Evolutionary conservation across 306 rosid genomes (phyloP).

Genomic region (Vigna unguiculata): DNA sequence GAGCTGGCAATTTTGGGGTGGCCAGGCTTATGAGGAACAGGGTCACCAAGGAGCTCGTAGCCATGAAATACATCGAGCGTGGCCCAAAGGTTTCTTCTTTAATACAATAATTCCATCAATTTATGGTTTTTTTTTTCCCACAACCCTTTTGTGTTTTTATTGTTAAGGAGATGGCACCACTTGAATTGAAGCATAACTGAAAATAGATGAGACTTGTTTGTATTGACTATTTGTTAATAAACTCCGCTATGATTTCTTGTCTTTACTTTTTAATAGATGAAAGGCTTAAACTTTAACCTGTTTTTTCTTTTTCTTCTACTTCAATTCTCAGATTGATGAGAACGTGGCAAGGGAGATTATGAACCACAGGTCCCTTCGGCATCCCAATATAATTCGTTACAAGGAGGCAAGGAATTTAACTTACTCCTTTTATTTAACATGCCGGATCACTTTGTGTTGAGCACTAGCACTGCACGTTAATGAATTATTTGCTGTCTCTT

Average conservation of each 20-base stretch:
- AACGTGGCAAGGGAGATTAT: constrained; percentile 77
- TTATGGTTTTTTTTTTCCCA: constrained; percentile 30
- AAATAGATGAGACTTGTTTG: neutral
- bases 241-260: neutral
- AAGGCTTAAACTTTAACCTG: constrained; percentile 2
- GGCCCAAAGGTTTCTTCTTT: constrained; percentile 56
- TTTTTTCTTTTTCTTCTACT: neutral
- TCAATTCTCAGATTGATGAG: constrained; percentile 64
- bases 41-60: constrained; percentile 74
- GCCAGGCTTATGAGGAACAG: constrained; percentile 71
- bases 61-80: constrained; percentile 80
- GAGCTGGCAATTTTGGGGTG: constrained; percentile 73
- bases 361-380: constrained; percentile 72
- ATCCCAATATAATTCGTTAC: constrained; percentile 75
- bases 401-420: constrained; percentile 58
- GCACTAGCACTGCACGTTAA: neutral
- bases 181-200: neutral
- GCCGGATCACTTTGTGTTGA: constrained; percentile 17
- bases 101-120: neutral
- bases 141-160: neutral
- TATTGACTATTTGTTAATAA: neutral
- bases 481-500: constrained; percentile 18
- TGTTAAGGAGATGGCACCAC: neutral
- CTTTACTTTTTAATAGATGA: neutral
- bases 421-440: neutral